Percentiles rank a stretch among this genome's conserved stretches.
Conservation (phyloP, 2,329 filamentous ascomycete genomes). For the Chaetomiaceae sp. region DNA sequence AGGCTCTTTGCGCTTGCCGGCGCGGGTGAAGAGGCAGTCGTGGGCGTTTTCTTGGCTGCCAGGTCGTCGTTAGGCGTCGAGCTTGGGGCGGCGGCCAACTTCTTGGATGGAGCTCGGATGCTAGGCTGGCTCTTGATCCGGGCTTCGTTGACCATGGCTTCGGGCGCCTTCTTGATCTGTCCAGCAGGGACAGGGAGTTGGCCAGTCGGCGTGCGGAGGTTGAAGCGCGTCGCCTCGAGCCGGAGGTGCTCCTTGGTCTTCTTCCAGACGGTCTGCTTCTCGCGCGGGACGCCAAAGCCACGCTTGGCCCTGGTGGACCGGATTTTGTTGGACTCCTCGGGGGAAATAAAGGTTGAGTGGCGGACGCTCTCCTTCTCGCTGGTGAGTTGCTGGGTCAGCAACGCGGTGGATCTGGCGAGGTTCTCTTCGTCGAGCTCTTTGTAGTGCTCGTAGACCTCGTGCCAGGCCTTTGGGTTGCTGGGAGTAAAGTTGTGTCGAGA, state of each 20-base stretch:
- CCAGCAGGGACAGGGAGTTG: conserved; percentile 31
- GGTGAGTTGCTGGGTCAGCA: conserved; percentile 53
- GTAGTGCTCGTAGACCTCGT: conserved; percentile 70
- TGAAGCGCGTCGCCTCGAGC: conserved; percentile 47
- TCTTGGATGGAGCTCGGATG: conserved; percentile 7
- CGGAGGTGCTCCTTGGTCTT: conserved; percentile 54
- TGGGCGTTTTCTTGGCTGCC: neutral
- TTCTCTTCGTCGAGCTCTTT: conserved; percentile 54
- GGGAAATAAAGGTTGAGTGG: conserved; percentile 53
- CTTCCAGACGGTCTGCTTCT: conserved; percentile 49
- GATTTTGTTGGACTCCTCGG: conserved; percentile 35
- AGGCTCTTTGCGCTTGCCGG: too few species aligned
- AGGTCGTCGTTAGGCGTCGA: conserved; percentile 19
- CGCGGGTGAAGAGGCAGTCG: neutral
- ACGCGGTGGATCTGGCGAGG: conserved; percentile 53
- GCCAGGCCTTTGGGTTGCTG: conserved; percentile 66
- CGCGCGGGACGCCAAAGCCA: conserved; percentile 43
- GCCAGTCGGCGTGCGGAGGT: conserved; percentile 40
- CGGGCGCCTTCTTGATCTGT: conserved; percentile 48
- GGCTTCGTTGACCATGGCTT: conserved; percentile 51
- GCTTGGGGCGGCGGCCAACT: conserved; percentile 22
- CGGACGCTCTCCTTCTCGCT: conserved; percentile 55
- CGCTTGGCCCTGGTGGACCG: conserved; percentile 34
- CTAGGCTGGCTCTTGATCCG: conserved; percentile 41
- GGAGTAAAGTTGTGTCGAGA: conserved; percentile 61